Evolutionary conservation across 495 filamentous ascomycete species (phyloP).

Genomic region (Penicillium arizonense): DNA sequence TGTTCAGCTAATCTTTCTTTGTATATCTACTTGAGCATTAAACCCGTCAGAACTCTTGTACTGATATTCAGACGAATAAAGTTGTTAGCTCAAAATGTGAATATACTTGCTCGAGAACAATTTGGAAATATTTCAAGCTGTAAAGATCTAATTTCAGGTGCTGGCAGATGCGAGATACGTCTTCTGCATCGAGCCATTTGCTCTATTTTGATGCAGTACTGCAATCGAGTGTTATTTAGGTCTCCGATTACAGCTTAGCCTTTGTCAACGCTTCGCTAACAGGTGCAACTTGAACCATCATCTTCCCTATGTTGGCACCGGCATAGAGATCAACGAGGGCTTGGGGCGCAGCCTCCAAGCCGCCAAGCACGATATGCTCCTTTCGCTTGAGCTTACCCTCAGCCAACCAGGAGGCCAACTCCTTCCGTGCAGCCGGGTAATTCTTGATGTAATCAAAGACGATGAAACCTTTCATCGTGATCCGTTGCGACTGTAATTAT

Average conservation of each 20-base stretch:
- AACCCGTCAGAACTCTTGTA: too few species aligned
- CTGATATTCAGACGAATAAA: too few species aligned
- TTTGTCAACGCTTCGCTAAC: conserved; percentile 29
- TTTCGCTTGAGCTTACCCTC: conserved; percentile 57
- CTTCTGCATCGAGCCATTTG: too few species aligned
- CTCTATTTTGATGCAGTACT: too few species aligned
- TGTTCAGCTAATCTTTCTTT: too few species aligned
- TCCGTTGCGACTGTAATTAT: conserved; percentile 40
- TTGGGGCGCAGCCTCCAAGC: conserved; percentile 48
- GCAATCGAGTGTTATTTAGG: too few species aligned
- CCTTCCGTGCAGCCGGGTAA: conserved; percentile 42
- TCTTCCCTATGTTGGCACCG: conserved; percentile 53
- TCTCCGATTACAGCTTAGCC: conserved; percentile 26
- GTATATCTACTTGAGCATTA: too few species aligned
- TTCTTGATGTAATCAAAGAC: conserved; percentile 51
- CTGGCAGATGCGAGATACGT: too few species aligned
- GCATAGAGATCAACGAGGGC: conserved; percentile 49
- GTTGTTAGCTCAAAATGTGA: too few species aligned
- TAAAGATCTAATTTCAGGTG: too few species aligned
- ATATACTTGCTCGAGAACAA: too few species aligned
- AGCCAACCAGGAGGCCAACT: conserved; percentile 47
- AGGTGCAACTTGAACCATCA: conserved; percentile 48
- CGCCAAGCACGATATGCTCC: conserved; percentile 54
- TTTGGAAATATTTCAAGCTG: too few species aligned
- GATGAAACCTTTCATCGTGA: conserved; percentile 57